Conservation (phyloP, 2,329 filamentous ascomycete species). For the Thielaviopsis populi region DNA sequence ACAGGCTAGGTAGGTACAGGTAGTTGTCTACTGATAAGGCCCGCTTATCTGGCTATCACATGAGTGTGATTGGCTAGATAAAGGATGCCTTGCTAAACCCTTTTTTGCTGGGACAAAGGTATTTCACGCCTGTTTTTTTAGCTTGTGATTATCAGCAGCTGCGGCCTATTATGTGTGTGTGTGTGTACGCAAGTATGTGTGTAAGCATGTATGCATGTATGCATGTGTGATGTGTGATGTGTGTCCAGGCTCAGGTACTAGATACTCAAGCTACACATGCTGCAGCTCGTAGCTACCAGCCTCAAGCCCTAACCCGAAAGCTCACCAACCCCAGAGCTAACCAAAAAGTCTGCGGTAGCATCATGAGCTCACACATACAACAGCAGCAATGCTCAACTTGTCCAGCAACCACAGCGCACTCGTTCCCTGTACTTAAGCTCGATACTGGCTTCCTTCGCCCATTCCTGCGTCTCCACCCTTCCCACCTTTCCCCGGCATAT, state of each 20-base stretch:
- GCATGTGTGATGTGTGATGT: too few species aligned
- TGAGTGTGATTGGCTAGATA: background rate
- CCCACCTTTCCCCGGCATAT: background rate
- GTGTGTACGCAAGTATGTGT: too few species aligned
- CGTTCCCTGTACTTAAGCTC: background rate
- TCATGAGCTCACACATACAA: too few species aligned
- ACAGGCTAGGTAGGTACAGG: constrained; percentile 6
- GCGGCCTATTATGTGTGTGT: background rate
- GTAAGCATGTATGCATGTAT: too few species aligned
- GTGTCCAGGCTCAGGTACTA: too few species aligned
- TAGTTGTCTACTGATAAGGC: background rate
- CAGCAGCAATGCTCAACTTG: too few species aligned
- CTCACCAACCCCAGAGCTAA: too few species aligned
- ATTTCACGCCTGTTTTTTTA: background rate
- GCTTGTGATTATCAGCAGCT: background rate
- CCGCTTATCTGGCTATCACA: background rate
- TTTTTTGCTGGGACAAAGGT: background rate
- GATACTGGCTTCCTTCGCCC: constrained; percentile 2
- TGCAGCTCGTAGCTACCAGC: too few species aligned
- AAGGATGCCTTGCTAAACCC: background rate
- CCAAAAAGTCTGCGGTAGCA: too few species aligned
- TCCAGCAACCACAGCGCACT: background rate
- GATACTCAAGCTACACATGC: too few species aligned
- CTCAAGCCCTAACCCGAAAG: too few species aligned
- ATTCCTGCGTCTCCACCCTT: constrained; percentile 5